A percentile compares a stretch with the other conserved stretches of the same genome.
Evolutionary conservation across 495 filamentous ascomycete genomes (phyloP).

Genomic region (Aspergillus mulundensis): DNA sequence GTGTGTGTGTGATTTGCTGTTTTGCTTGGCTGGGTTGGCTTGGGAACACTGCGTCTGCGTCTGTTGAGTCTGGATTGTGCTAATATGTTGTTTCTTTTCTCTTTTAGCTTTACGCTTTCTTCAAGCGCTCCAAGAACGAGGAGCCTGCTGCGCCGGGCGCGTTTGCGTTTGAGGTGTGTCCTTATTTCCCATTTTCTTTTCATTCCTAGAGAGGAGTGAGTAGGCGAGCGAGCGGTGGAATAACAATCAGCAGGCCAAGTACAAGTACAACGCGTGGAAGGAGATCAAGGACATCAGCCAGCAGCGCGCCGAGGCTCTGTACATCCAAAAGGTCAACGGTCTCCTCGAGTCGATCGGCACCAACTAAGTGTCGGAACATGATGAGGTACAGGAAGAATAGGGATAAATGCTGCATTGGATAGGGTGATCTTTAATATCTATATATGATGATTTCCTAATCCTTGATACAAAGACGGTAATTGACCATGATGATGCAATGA

Average conservation of each 20-base stretch:
- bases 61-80: no score
- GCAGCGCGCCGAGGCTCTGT: constrained; percentile 66
- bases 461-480: neutral
- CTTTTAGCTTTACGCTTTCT: constrained; percentile 53
- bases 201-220: neutral
- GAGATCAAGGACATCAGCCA: constrained; percentile 53
- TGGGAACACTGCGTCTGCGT: no score
- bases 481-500: neutral
- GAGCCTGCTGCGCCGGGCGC: constrained; percentile 40
- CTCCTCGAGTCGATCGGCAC: constrained; percentile 64
- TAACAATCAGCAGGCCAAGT: constrained; percentile 56
- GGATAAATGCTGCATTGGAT: constrained; percentile 7
- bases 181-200: neutral
- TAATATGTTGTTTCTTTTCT: no score
- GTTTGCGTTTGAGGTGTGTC: constrained; percentile 52
- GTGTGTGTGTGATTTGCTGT: no score
- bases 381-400: constrained; percentile 11
- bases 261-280: constrained; percentile 74
- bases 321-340: constrained; percentile 65
- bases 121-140: constrained; percentile 53
- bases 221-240: neutral
- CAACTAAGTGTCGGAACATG: constrained; percentile 3
- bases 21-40: neutral
- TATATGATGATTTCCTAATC: neutral
- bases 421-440: constrained; percentile 9